Evolutionary conservation across 2,329 filamentous ascomycete species (phyloP), one percentile per base, ranked within the genome.

Genomic region (Coniochaeta ligniaria): DNA sequence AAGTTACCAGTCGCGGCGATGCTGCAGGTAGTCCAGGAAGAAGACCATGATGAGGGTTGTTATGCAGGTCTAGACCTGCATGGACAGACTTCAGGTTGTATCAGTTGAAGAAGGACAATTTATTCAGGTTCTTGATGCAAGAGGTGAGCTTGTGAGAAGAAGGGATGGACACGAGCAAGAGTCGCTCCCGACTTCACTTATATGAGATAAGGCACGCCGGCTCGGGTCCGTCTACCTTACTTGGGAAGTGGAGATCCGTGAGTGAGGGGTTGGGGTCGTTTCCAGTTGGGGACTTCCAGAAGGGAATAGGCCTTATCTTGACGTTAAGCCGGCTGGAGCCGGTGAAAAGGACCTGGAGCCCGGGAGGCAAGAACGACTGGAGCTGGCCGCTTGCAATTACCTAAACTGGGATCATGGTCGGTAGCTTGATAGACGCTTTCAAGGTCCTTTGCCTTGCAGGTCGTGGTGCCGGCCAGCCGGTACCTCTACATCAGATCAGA

Each of bases 1-100:
- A 58, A 68, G 82, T 71, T 77, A 92, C 90, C 89, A 90, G 72
- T 88, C 87, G 63, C 82, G 82, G 66, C 81, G 82, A 73, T 92
- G 89, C 68, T 89, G 83, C 66, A 91, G 80, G 69, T 91, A 92
- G 62, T 80, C 76, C 45, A 74, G 65, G 38, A 80, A 72, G 63
- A 79, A 75, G 35, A 76, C 72, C 74, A 78, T 79, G 28, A 9
- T 57, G 54, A 52, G 47, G 26, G 24, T 52, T 47, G 43, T 26
- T 47, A 14, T 52, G 47, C 17, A 52, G 4, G 24, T 17, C n/a
- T 14, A 12, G 47, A 17, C 11, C 5, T 31, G 47, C 24, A 8
- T 31, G 17, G n/a, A n/a, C n/a, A n/a, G n/a, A n/a, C n/a, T 9
- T 26, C 45, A 31, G 28, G 28, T 6, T 31, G 9, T 31, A 31